These are phyloP conservation scores for Cyberlindnera euphorbiae DNA, from an alignment of 805 yeast genomes.

Conservation along the genomic window DNA sequence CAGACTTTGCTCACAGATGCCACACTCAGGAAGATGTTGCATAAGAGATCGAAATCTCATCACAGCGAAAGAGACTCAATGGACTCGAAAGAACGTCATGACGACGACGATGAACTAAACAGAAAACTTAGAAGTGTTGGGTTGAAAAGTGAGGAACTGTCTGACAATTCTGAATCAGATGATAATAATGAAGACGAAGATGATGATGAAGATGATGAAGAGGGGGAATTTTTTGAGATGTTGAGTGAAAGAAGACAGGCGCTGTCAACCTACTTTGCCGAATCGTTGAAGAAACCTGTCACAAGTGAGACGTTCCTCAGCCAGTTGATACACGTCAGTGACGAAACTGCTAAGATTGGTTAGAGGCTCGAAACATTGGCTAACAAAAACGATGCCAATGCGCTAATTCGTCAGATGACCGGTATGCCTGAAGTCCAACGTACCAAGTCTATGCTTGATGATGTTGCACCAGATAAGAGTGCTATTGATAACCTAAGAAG, in stretches of 20 bases:
- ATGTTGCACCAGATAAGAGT: not conserved
- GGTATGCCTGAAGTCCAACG: constrained; percentile 28
- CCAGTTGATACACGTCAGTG: constrained; percentile 21
- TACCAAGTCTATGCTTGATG: constrained; percentile 25
- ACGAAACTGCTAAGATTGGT: constrained; percentile 19
- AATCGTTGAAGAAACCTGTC: not conserved
- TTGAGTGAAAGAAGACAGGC: constrained; percentile 6
- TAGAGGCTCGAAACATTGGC: constrained; percentile 29
- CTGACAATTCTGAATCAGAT: constrained; percentile 9
- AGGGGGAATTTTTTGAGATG: constrained; percentile 2
- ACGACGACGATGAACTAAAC: not conserved
- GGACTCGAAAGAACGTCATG: too few species aligned
- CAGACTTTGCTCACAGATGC: constrained; percentile 4
- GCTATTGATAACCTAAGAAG: constrained; percentile 3
- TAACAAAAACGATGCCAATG: constrained; percentile 30
- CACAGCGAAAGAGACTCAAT: too few species aligned
- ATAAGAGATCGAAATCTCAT: constrained; percentile 4
- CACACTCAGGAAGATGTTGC: constrained; percentile 3
- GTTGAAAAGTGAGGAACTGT: not conserved
- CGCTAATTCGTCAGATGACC: constrained; percentile 37
- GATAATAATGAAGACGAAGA: constrained; percentile 1
- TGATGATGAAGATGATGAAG: constrained; percentile 2
- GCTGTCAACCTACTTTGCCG: constrained; percentile 3
- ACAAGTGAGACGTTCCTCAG: constrained; percentile 4
- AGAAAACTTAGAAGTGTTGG: constrained; percentile 1